Percentiles rank a stretch among this genome's conserved stretches.
These are phyloP conservation scores for Cochlearia excelsa DNA, from an alignment of 345 rosid genomes.

Conservation along the genomic window DNA sequence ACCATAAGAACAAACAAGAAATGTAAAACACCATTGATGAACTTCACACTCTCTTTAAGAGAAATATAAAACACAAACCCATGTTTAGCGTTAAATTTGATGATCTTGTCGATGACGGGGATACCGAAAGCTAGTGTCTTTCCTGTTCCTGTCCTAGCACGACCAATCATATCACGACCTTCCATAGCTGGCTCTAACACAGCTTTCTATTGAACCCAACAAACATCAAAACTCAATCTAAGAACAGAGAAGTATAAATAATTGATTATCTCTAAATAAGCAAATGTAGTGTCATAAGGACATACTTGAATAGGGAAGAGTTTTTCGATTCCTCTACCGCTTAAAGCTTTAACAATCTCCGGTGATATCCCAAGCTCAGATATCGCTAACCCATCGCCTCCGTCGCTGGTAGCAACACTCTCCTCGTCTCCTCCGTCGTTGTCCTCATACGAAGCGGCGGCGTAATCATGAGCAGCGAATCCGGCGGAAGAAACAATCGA, in stretches of 20 bases:
- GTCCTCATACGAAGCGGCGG: constrained; percentile 17
- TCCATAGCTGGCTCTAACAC: constrained; percentile 96
- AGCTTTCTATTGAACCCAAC: constrained; percentile 53
- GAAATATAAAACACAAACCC: constrained; percentile 49
- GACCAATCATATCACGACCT: constrained; percentile 91
- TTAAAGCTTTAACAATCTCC: constrained; percentile 78
- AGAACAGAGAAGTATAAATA: too few relatives aligned
- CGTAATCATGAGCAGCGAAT: constrained; percentile 54
- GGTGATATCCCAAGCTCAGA: constrained; percentile 60
- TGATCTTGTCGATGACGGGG: constrained; percentile 75
- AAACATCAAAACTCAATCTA: constrained; percentile 18
- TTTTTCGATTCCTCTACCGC: constrained; percentile 53
- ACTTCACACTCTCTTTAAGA: too few relatives aligned
- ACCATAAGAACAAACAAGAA: neutral
- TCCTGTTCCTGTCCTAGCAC: constrained; percentile 95
- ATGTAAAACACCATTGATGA: neutral
- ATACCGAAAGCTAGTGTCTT: constrained; percentile 98
- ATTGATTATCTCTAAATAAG: too few relatives aligned
- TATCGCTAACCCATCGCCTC: constrained; percentile 55
- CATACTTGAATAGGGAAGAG: constrained; percentile 92
- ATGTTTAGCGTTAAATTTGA: constrained; percentile 69
- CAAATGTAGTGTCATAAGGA: neutral
- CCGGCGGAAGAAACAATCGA: constrained; percentile 40
- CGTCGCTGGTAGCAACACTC: constrained; percentile 38
- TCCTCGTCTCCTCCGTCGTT: constrained; percentile 26